Conservation (phyloP, 2,329 filamentous ascomycete genomes). For the Emericellopsis cladophorae region DNA sequence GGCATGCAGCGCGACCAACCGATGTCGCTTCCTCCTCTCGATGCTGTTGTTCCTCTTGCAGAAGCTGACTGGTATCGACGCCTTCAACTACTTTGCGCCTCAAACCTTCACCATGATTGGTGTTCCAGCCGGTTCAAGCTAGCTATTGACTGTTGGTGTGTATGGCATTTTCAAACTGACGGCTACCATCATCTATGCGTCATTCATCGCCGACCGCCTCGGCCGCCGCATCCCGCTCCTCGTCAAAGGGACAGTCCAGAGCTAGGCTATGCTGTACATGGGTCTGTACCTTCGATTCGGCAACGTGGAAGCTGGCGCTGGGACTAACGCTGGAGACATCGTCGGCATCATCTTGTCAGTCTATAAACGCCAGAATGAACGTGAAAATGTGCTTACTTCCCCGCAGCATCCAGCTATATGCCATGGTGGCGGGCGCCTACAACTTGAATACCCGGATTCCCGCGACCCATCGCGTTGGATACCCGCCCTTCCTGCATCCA, state of each 20-base stretch:
- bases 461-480: too few species aligned
- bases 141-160: constrained; percentile 22
- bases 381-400: too few species aligned
- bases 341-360: constrained; percentile 18
- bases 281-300: constrained; percentile 20
- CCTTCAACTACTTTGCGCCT: constrained; percentile 25
- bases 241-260: constrained; percentile 10
- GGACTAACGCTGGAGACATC: constrained; percentile 23
- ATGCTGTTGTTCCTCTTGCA: constrained; percentile 24
- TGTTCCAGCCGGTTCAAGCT: constrained; percentile 14
- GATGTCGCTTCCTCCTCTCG: constrained; percentile 8
- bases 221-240: constrained; percentile 13
- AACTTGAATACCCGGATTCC: too few species aligned
- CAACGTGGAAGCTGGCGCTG: constrained; percentile 13
- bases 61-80: constrained; percentile 26
- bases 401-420: too few species aligned
- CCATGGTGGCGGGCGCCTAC: too few species aligned
- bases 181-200: constrained; percentile 10
- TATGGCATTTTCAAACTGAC: constrained; percentile 13
- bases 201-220: constrained; percentile 17
- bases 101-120: constrained; percentile 26
- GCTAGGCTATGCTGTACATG: constrained; percentile 12
- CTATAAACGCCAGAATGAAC: too few species aligned
- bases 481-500: too few species aligned
- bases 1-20: background rate